Percentiles rank a stretch among this genome's conserved stretches.
These are phyloP conservation scores for Arthrobotrys musiformis DNA, from an alignment of 2,329 filamentous ascomycete genomes.

Conservation along the genomic window DNA sequence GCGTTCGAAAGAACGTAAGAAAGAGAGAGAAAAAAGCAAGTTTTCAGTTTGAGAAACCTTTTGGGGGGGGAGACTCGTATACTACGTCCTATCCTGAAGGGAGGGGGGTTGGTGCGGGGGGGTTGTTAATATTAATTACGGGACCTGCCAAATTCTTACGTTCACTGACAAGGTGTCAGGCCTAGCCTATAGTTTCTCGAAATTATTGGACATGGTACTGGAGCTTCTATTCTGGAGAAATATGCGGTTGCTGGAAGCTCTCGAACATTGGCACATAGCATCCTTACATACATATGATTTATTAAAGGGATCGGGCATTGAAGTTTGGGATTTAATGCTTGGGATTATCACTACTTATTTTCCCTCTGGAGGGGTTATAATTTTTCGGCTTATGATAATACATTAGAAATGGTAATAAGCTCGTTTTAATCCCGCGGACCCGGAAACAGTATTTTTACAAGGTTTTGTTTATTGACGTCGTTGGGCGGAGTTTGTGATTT, in stretches of 20 bases:
- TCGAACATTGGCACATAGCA: neutral
- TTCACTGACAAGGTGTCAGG: constrained; percentile 25
- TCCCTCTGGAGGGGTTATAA: constrained; percentile 3
- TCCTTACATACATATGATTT: neutral
- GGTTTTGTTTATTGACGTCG: constrained; percentile 45
- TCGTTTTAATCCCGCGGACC: constrained; percentile 36
- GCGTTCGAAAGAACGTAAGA: neutral
- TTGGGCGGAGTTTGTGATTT: constrained; percentile 41
- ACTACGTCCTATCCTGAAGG: constrained; percentile 17
- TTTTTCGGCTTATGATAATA: neutral
- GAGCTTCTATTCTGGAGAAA: constrained; percentile 36
- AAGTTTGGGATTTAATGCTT: constrained; percentile 8
- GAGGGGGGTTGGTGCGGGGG: constrained; percentile 43
- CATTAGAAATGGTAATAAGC: neutral
- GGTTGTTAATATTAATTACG: too few species aligned
- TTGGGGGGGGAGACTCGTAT: neutral
- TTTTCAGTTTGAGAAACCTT: neutral
- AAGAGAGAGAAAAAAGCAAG: constrained; percentile 9
- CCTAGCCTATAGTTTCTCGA: constrained; percentile 45
- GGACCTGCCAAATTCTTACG: constrained; percentile 42
- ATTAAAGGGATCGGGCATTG: constrained; percentile 22
- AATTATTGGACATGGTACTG: constrained; percentile 22
- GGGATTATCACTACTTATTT: neutral
- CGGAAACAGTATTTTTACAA: constrained; percentile 27
- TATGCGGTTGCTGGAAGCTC: constrained; percentile 10